These are phyloP conservation scores for Saccharomycopsis microspora DNA, from an alignment of 805 yeast species.

Conservation along the genomic window DNA sequence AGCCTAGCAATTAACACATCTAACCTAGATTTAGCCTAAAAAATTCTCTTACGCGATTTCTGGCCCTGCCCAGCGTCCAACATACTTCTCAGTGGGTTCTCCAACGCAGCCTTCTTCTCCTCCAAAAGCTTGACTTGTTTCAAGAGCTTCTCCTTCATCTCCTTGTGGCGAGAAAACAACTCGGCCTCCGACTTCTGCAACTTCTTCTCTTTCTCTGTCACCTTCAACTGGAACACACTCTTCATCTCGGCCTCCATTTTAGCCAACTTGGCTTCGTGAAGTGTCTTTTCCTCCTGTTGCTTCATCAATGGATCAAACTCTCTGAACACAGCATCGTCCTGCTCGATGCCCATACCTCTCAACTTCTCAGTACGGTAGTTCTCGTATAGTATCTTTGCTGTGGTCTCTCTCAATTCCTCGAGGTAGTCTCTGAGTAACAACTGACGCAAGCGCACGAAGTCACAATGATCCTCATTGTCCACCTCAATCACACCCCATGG, in stretches of 20 bases:
- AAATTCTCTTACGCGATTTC: slow-evolving; percentile 70
- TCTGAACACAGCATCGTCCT: slow-evolving; percentile 85
- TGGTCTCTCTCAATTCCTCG: slow-evolving; percentile 87
- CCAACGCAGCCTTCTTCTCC: slow-evolving; percentile 78
- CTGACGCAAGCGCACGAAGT: slow-evolving; percentile 81
- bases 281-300: slow-evolving; percentile 86
- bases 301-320: slow-evolving; percentile 88
- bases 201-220: slow-evolving; percentile 92
- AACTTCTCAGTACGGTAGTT: slow-evolving; percentile 81
- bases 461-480: slow-evolving; percentile 89
- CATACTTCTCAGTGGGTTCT: slow-evolving; percentile 42
- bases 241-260: slow-evolving; percentile 97
- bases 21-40: slow-evolving; percentile 18
- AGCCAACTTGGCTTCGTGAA: slow-evolving; percentile 88
- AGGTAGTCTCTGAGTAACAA: slow-evolving; percentile 79
- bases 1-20: background rate
- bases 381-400: slow-evolving; percentile 70
- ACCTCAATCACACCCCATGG: slow-evolving; percentile 98
- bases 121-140: slow-evolving; percentile 85
- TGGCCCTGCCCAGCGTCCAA: slow-evolving; percentile 26
- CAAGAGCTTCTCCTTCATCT: slow-evolving; percentile 88
- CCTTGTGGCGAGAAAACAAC: slow-evolving; percentile 88
- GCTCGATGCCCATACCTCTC: slow-evolving; percentile 72
- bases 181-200: slow-evolving; percentile 95
- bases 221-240: slow-evolving; percentile 91